Evolutionary conservation across 192 early-diverging fungal species (phyloP).

Genomic region (Anaeromyces robustus): DNA sequence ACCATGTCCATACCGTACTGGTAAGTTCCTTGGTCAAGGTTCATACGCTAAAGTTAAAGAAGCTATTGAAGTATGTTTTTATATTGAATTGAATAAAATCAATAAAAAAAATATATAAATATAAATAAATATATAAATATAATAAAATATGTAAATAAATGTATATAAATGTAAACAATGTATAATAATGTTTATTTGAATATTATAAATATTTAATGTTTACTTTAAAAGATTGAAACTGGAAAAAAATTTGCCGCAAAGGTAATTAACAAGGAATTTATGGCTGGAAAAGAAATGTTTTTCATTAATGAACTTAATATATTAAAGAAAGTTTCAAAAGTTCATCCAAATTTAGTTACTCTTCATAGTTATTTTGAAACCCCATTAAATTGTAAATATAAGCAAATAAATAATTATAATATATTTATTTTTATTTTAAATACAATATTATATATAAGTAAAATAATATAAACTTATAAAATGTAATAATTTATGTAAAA

Average conservation of each 20-base stretch:
- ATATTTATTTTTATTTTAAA: too few species aligned
- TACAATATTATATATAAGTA: too few species aligned
- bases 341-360: neutral
- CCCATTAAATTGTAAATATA: neutral
- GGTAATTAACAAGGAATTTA: neutral
- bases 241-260: neutral
- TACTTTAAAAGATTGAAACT: neutral
- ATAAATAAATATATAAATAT: too few species aligned
- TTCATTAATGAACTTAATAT: neutral
- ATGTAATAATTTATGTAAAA: too few species aligned
- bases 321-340: neutral
- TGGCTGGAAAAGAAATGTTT: neutral
- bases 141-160: too few species aligned
- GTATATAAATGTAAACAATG: too few species aligned
- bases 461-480: too few species aligned
- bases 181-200: too few species aligned
- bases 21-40: conserved; percentile 42
- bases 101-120: too few species aligned
- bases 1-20: conserved; percentile 14
- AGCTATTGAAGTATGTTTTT: conserved; percentile 2
- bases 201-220: neutral
- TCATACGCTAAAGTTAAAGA: conserved; percentile 48
- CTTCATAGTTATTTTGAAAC: neutral
- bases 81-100: too few species aligned
- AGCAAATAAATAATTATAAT: too few species aligned